phyloP scores from a whole-genome alignment of 208 protist species.

The Angomonas ambiguus region DNA sequence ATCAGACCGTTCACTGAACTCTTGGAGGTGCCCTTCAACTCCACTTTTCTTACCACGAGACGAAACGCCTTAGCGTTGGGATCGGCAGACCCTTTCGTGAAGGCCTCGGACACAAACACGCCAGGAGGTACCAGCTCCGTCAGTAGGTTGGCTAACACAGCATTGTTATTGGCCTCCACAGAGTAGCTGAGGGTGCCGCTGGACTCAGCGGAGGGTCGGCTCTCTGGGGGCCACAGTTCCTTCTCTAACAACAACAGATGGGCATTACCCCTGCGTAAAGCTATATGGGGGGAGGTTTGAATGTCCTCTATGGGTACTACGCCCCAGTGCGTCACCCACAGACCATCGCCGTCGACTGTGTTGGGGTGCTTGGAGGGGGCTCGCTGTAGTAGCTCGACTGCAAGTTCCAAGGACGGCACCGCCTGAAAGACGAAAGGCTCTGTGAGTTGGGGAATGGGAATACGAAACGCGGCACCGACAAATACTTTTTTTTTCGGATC shows the following conservation, averaged over 20 bases:
- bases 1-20: slow-evolving; percentile 35
- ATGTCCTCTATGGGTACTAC: slow-evolving; percentile 33
- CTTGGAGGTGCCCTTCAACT: slow-evolving; percentile 35
- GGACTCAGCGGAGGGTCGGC: slow-evolving; percentile 20
- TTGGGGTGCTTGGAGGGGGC: slow-evolving; percentile 16
- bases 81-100: slow-evolving; percentile 48
- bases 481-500: slow-evolving; percentile 47
- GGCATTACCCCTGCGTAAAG: slow-evolving; percentile 57
- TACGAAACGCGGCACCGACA: slow-evolving; percentile 64
- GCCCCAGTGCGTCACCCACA: slow-evolving; percentile 54
- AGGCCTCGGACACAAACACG: slow-evolving; percentile 71
- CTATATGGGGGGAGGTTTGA: slow-evolving; percentile 6
- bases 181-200: slow-evolving; percentile 28
- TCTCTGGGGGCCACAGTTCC: slow-evolving; percentile 45
- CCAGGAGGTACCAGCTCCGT: slow-evolving; percentile 68
- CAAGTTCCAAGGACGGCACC: slow-evolving; percentile 41
- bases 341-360: slow-evolving; percentile 34
- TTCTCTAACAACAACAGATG: slow-evolving; percentile 63
- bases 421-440: slow-evolving; percentile 62
- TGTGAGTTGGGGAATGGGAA: slow-evolving; percentile 20
- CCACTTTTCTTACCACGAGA: slow-evolving; percentile 48
- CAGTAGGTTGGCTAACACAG: slow-evolving; percentile 45
- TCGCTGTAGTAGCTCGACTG: slow-evolving; percentile 62
- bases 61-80: slow-evolving; percentile 45
- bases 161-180: slow-evolving; percentile 29